A percentile compares a stretch with the other conserved stretches of the same genome.
Evolutionary conservation across 345 rosid genomes (phyloP).

Genomic region (Clausena lansium): DNA sequence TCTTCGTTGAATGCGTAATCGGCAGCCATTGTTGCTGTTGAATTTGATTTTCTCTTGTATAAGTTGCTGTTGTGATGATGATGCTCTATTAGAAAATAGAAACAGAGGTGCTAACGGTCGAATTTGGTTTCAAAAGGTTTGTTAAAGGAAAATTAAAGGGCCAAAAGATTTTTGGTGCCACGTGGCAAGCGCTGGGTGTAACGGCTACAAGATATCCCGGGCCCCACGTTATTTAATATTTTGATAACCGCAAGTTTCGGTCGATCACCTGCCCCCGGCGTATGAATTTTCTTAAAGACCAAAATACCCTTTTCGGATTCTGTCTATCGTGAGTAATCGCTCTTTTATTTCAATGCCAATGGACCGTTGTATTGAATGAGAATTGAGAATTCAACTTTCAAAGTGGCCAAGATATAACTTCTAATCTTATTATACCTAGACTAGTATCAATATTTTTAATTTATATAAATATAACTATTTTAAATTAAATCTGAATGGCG

Average conservation of each 20-base stretch:
- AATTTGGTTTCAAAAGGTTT: conserved; percentile 3
- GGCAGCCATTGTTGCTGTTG: conserved; percentile 29
- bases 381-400: conserved; percentile 2
- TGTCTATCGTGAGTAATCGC: too few species aligned
- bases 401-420: neutral
- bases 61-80: neutral
- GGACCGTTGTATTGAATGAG: conserved; percentile 7
- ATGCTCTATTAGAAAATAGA: neutral
- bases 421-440: too few species aligned
- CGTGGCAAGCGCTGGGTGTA: conserved; percentile 6
- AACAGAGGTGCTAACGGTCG: conserved; percentile 24
- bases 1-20: conserved; percentile 45
- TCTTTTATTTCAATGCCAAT: neutral
- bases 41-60: neutral
- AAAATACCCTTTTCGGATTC: conserved; percentile 1
- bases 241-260: neutral
- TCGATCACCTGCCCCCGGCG: neutral
- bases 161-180: conserved; percentile 8
- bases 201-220: conserved; percentile 26
- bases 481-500: too few species aligned
- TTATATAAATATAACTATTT: too few species aligned
- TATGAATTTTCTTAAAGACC: neutral
- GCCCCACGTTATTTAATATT: neutral
- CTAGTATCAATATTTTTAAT: too few species aligned
- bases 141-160: neutral